These are phyloP conservation scores for Vicia sativa DNA, from an alignment of 306 rosid genomes.

Conservation along the genomic window DNA sequence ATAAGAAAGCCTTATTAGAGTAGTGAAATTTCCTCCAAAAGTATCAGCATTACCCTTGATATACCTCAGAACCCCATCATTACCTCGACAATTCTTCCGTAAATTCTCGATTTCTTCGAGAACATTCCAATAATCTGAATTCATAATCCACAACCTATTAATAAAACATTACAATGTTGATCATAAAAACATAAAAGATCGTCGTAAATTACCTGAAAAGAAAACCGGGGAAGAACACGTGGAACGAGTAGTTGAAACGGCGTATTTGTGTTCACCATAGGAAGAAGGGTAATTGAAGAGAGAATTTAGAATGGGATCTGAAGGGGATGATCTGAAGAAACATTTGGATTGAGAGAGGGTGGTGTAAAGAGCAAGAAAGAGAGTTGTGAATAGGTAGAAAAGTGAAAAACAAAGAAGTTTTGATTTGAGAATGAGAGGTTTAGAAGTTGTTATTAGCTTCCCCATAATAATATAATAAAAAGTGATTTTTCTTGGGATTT, in stretches of 20 bases:
- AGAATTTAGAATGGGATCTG: constrained; percentile 59
- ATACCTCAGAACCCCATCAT: constrained; percentile 49
- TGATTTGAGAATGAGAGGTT: constrained; percentile 75
- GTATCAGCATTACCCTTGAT: constrained; percentile 59
- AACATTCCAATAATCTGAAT: constrained; percentile 71
- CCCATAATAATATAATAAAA: constrained; percentile 52
- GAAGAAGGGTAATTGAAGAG: constrained; percentile 84
- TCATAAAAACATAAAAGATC: neutral
- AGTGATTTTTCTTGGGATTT: constrained; percentile 20
- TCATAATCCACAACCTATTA: constrained; percentile 27
- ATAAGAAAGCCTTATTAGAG: constrained; percentile 59
- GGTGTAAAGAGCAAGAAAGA: constrained; percentile 72
- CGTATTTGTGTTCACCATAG: constrained; percentile 88
- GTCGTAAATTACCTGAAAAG: constrained; percentile 61
- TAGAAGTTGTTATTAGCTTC: constrained; percentile 49
- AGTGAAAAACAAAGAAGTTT: constrained; percentile 88
- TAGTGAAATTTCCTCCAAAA: constrained; percentile 77
- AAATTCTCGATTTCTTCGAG: constrained; percentile 55
- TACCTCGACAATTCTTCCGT: constrained; percentile 29
- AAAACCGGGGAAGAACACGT: constrained; percentile 81
- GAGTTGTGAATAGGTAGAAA: constrained; percentile 73
- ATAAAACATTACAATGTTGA: constrained; percentile 22
- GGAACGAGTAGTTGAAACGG: constrained; percentile 72
- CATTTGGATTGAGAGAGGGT: constrained; percentile 77
- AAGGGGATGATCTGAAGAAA: constrained; percentile 75